phyloP scores from a whole-genome alignment of 495 filamentous ascomycete species.

The Aspergillus steynii region DNA sequence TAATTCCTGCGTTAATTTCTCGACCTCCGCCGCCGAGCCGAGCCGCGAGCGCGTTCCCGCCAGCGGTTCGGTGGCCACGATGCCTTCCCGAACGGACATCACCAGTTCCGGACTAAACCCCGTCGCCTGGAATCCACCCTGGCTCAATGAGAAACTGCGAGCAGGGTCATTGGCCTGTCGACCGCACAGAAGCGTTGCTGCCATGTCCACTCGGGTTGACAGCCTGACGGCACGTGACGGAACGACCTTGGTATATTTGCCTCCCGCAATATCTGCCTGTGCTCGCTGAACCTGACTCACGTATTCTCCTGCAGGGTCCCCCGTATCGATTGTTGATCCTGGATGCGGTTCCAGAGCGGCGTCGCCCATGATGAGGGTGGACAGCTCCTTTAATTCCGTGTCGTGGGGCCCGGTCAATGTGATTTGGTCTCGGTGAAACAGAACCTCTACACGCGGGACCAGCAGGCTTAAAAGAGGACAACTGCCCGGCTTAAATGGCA shows the following conservation, averaged over 20 bases:
- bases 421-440: constrained; percentile 5
- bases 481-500: constrained; percentile 9
- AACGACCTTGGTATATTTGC: constrained; percentile 19
- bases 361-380: background rate
- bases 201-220: constrained; percentile 15
- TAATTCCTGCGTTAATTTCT: constrained; percentile 13
- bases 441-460: constrained; percentile 12
- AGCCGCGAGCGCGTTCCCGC: constrained; percentile 17
- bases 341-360: background rate
- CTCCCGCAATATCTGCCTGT: constrained; percentile 11
- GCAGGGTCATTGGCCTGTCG: constrained; percentile 16
- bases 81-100: constrained; percentile 15
- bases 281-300: constrained; percentile 9
- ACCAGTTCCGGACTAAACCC: constrained; percentile 25
- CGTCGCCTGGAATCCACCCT: constrained; percentile 15
- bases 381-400: constrained; percentile 5
- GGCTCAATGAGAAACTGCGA: constrained; percentile 17
- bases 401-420: constrained; percentile 11
- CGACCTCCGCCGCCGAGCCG: constrained; percentile 6
- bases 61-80: constrained; percentile 19
- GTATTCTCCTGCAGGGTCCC: constrained; percentile 9
- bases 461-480: constrained; percentile 20
- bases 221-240: constrained; percentile 15
- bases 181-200: constrained; percentile 15
- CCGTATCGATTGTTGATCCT: constrained; percentile 7